phyloP scores from a whole-genome alignment of 2,329 filamentous ascomycete genomes.

The Alternaria panax region DNA sequence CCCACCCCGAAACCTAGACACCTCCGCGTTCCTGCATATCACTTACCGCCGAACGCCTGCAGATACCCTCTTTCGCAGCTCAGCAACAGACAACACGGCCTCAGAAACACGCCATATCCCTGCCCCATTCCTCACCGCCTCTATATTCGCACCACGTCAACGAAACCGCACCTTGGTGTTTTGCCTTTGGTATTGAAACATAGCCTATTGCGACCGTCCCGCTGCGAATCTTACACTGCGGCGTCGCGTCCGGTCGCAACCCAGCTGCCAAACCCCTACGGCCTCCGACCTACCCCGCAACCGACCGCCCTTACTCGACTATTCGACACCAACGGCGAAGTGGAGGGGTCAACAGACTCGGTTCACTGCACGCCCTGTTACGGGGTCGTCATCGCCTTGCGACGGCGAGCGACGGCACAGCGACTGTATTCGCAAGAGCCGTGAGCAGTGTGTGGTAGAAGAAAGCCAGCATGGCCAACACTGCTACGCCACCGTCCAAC shows the following conservation, averaged over 20 bases:
- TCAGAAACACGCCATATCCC: neutral
- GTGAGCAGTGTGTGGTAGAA: neutral
- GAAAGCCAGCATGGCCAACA: constrained; percentile 27
- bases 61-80: neutral
- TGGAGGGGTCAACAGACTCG: constrained; percentile 7
- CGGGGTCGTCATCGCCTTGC: constrained; percentile 12
- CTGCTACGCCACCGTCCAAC: constrained; percentile 30
- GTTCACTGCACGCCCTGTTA: constrained; percentile 12
- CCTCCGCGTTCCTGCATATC: neutral
- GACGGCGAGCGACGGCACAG: constrained; percentile 8
- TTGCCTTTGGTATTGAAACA: constrained; percentile 7
- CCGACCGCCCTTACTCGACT: neutral
- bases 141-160: constrained; percentile 8
- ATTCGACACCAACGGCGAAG: constrained; percentile 1
- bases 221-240: constrained; percentile 5
- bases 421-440: constrained; percentile 3
- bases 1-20: neutral
- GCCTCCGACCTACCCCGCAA: neutral
- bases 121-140: neutral
- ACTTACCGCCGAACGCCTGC: neutral
- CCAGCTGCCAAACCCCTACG: neutral
- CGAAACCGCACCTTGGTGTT: neutral
- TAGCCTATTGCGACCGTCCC: neutral
- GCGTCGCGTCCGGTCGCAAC: constrained; percentile 3
- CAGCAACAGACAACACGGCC: neutral